Base-by-base conservation (phyloP, 768 basidiomycete species). In the Boletus coccyginus region DNA sequence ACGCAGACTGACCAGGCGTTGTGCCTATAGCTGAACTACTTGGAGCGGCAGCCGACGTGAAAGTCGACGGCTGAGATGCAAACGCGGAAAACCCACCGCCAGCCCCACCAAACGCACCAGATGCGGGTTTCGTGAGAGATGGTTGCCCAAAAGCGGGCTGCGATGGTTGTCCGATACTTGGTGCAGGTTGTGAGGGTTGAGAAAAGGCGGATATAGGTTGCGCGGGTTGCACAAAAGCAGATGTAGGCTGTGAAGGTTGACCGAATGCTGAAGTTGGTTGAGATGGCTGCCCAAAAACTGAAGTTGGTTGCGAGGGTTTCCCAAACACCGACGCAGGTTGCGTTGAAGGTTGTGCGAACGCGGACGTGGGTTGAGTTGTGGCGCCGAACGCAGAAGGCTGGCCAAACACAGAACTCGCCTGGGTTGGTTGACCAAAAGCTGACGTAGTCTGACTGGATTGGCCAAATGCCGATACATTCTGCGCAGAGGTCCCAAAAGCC, bases 11-110 rank as follows among this genome's bases (percentile, higher is more conserved):
- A 50, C 48, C 45, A 42, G 62, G 53, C 6, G 42, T 45, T 9
- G 56, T 50, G 13, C 51, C 53, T 21, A 50, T 41, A 11, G 56
- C 17, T 13, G 58, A 27, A 46, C 38, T 43, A n/a, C 17, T 54
- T 17, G 64, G 31, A 46, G 56, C 21, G 2, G 56, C 31, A 27
- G 52, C 55, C 1, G 68, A 55, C 11, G 61, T 70, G 61, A 85
- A 83, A 19, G 77, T 65, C 17, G 81, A 67, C 0, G 78, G 74
- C 43, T 78, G 74, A 5, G 74, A 71, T n/a, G 80, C 72, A 62
- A 85, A 85, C 5, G 80, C 77, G 33, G 80, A 78, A 57, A 82
- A 84, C 5, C 73, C 80, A 16, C 79, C 74, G 2, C 78, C 67
- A 43, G 77, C 71, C 1, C 73, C 71, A 45, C 72, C 70, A 53